These are phyloP conservation scores for Trichosporon sp. DNA, from an alignment of 1,284 basidiomycete genomes.

Conservation along the genomic window DNA sequence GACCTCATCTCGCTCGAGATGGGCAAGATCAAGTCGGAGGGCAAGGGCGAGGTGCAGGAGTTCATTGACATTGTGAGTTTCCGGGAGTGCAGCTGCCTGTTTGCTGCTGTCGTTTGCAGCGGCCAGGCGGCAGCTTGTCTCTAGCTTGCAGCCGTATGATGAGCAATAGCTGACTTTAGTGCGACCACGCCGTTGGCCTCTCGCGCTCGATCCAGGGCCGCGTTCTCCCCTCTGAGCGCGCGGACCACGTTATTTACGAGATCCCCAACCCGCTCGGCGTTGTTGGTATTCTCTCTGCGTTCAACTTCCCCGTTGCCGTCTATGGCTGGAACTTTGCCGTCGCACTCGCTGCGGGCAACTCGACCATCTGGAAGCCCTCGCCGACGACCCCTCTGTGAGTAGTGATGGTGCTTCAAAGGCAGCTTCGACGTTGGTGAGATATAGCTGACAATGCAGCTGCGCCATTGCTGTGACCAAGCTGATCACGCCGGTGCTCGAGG, in stretches of 20 bases:
- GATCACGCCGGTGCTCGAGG: constrained; percentile 70
- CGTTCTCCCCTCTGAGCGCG: constrained; percentile 75
- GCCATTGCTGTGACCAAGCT: constrained; percentile 82
- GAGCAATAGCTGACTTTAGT: background rate
- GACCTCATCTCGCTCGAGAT: constrained; percentile 66
- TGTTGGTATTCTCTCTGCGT: constrained; percentile 81
- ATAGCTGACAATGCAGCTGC: constrained; percentile 28
- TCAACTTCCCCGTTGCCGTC: constrained; percentile 78
- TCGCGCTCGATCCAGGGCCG: constrained; percentile 87
- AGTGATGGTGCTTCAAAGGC: too few relatives aligned
- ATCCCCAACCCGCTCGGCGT: constrained; percentile 87
- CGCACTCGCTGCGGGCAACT: constrained; percentile 79
- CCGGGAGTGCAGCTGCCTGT: too few relatives aligned
- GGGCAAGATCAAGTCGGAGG: constrained; percentile 91
- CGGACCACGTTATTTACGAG: constrained; percentile 84
- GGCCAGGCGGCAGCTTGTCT: background rate
- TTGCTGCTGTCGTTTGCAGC: too few relatives aligned
- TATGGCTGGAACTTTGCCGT: constrained; percentile 90
- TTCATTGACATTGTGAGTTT: constrained; percentile 78
- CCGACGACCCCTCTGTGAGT: constrained; percentile 74
- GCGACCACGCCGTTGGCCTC: constrained; percentile 70
- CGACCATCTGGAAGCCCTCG: constrained; percentile 92
- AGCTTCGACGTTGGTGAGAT: background rate
- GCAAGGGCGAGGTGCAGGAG: constrained; percentile 72
- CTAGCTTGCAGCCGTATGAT: background rate